These are phyloP conservation scores for Kwoniella dejecticola DNA, from an alignment of 768 basidiomycete species.

Conservation along the genomic window DNA sequence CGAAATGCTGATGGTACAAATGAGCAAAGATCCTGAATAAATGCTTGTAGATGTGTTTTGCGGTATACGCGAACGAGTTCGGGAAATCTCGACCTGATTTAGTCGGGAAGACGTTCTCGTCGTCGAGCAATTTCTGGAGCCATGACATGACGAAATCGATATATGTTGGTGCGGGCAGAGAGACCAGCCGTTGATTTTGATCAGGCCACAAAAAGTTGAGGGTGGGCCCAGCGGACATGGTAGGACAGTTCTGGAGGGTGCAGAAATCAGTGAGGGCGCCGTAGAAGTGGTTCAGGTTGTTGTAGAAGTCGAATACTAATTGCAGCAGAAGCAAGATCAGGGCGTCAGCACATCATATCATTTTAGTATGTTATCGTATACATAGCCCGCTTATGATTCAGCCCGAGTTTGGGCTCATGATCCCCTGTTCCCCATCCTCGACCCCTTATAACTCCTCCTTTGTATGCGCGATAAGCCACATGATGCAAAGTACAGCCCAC, in stretches of 20 bases:
- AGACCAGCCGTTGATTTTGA: conserved; percentile 81
- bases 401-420: too few relatives aligned
- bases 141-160: conserved; percentile 98
- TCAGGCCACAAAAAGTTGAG: conserved; percentile 95
- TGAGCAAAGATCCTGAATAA: conserved; percentile 98
- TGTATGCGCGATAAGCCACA: not conserved
- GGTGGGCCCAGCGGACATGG: conserved; percentile 83
- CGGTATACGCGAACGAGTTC: conserved; percentile 79
- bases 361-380: too few relatives aligned
- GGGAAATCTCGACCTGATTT: conserved; percentile 95
- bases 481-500: conserved; percentile 47
- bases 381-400: too few relatives aligned
- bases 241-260: conserved; percentile 82
- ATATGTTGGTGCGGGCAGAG: conserved; percentile 89
- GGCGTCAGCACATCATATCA: too few relatives aligned
- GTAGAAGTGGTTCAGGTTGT: conserved; percentile 95
- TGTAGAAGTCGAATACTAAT: conserved; percentile 94
- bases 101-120: conserved; percentile 91
- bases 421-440: too few relatives aligned
- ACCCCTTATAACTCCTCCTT: too few relatives aligned
- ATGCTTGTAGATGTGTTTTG: conserved; percentile 91
- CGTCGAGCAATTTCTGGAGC: conserved; percentile 89
- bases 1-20: conserved; percentile 92
- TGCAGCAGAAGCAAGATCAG: not conserved
- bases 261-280: conserved; percentile 91